Evolutionary conservation across 768 basidiomycete genomes (phyloP), one percentile per base, ranked within the genome.

Genomic region (Lactarius evosmus): DNA sequence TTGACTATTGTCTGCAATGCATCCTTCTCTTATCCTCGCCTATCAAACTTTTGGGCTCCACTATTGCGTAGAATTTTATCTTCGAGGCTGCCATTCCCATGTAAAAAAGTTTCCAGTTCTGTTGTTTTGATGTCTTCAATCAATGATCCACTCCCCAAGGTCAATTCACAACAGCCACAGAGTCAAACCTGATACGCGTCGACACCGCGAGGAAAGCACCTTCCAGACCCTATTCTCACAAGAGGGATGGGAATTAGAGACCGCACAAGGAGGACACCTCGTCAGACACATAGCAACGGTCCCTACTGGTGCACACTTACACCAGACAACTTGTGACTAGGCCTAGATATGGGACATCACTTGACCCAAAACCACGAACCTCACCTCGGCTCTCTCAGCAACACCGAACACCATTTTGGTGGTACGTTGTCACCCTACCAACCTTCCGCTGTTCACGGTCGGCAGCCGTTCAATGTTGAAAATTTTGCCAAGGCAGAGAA

Each of bases 381-480:
- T 3, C 70, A 78, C 4, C 76, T 85, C 16, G 79, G 76, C 14
- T 67, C 73, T 5, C 60, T 61, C 16, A 61, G 36, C 33, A 19
- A 27, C 25, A 66, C 62, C 22, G 46, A 38, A 11, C 49, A 29
- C 54, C 55, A 51, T 19, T 54, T 41, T 14, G 71, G 78, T 65
- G 82, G 77, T 54, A 82, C 82, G 7, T 77, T 90, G 25, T 88
- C 89, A 0, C 85, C 83, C 41, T 93, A 91, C 69, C 91, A 89
- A 65, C 79, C 83, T 4, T n/a, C n/a, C n/a, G n/a, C n/a, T n/a
- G n/a, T n/a, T n/a, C n/a, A n/a, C n/a, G n/a, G n/a, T n/a, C n/a
- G n/a, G n/a, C n/a, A n/a, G n/a, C n/a, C n/a, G n/a, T n/a, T n/a
- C n/a, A n/a, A n/a, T n/a, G n/a, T n/a, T n/a, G n/a, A n/a, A n/a